Evolutionary conservation across 1,284 basidiomycete species (phyloP), one percentile per base, ranked within the genome.

Genomic region (Tilletia setariae): DNA sequence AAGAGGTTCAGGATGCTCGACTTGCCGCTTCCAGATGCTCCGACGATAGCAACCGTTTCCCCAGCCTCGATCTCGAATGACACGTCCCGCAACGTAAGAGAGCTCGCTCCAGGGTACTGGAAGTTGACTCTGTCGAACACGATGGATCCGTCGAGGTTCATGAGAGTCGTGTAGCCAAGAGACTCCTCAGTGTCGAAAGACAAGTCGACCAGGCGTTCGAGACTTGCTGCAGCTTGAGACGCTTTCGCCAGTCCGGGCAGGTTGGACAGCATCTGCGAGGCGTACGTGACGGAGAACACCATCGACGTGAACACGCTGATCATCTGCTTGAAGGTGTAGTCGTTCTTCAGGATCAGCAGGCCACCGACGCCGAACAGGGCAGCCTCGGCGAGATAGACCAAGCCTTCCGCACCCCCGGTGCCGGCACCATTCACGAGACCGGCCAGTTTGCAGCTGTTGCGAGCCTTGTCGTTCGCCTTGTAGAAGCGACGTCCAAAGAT

Each of bases 241-340:
- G 72, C 66, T 69, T 79, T 80, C 42, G 71, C 69, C 2, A 79
- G 66, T 6, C 72, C 73, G 0, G 81, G 80, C 30, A 82, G 62
- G 84, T 93, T 94, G 32, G 89, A 87, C 87, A 97, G 89, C 74
- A 94, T 87, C 81, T 93, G 91, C 28, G 90, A 89, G 1, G 92
- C 92, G 73, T 96, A 95, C 1, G 92, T 92, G 70, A 98, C 89
- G 0, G 91, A 90, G 85, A 98, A 98, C 46, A 98, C 89, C 68
- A 98, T 90, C 68, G 98, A 86, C 71, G 94, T 91, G 80, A 96
- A 89, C 28, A 92, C 90, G 83, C 94, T 87, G 59, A 96, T 87
- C 90, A 97, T 92, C 72, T 90, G 87, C 71, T 90, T 86, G 82
- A 95, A 96, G 16, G 88, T 88, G 83, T 95, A 94, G 15, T 87